Percentiles rank a stretch among this genome's conserved stretches.
phyloP scores from a whole-genome alignment of 768 basidiomycete species.

The Tubosaeta sp. region DNA sequence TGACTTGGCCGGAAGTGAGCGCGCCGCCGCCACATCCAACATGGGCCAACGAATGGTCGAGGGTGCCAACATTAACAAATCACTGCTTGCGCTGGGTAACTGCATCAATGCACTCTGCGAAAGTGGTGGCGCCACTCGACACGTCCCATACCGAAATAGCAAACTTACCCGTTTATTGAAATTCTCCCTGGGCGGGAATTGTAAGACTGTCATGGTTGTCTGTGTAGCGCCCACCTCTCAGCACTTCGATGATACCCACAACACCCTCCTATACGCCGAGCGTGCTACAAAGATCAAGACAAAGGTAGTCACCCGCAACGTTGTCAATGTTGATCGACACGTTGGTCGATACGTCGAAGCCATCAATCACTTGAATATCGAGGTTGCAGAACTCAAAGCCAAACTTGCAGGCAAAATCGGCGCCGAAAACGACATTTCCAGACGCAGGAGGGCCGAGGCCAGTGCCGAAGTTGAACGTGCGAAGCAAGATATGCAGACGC shows the following conservation, averaged over 20 bases:
- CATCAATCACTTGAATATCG: slow-evolving; percentile 80
- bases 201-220: slow-evolving; percentile 99
- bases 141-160: slow-evolving; percentile 96
- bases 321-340: slow-evolving; percentile 91
- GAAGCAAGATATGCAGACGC: slow-evolving; percentile 65
- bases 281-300: slow-evolving; percentile 98
- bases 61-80: slow-evolving; percentile 99
- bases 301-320: slow-evolving; percentile 92
- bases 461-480: slow-evolving; percentile 69
- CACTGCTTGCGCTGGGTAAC: slow-evolving; percentile 92
- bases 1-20: slow-evolving; percentile 95
- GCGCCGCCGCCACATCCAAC: slow-evolving; percentile 93
- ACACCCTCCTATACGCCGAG: slow-evolving; percentile 96
- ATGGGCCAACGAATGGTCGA: slow-evolving; percentile 99
- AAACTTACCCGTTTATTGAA: slow-evolving; percentile 97
- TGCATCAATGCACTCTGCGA: slow-evolving; percentile 99
- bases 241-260: slow-evolving; percentile 98
- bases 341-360: slow-evolving; percentile 95
- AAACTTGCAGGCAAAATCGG: slow-evolving; percentile 71
- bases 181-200: slow-evolving; percentile 97
- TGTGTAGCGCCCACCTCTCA: slow-evolving; percentile 92
- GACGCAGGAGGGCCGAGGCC: slow-evolving; percentile 68
- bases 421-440: slow-evolving; percentile 57
- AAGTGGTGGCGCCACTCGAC: slow-evolving; percentile 80
- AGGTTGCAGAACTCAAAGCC: slow-evolving; percentile 82